phyloP scores from a whole-genome alignment of 2,329 filamentous ascomycete genomes.

The Ceratocystis cubensis region DNA sequence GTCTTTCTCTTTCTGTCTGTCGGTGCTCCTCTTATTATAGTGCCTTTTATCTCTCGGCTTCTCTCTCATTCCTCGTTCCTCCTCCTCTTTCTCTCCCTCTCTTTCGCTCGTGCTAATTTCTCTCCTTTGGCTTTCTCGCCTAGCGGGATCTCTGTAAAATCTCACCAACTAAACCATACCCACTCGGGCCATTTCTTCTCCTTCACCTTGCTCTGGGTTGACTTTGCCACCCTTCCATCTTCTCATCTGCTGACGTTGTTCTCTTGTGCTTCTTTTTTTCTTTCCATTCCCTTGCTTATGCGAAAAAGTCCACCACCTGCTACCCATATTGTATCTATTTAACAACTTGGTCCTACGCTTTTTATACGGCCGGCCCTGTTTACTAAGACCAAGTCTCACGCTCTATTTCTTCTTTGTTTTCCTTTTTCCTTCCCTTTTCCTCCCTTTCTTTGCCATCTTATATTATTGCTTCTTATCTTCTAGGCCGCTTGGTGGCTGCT shows the following conservation, averaged over 20 bases:
- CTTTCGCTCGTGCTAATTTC: background rate
- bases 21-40: background rate
- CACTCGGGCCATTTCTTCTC: constrained; percentile 18
- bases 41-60: background rate
- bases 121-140: background rate
- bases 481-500: background rate
- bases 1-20: background rate
- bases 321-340: background rate
- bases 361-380: background rate
- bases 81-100: background rate
- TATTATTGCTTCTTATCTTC: background rate
- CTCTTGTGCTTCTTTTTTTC: constrained; percentile 4
- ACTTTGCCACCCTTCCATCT: constrained; percentile 5
- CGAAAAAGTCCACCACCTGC: background rate
- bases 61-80: background rate
- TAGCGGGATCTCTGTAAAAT: background rate
- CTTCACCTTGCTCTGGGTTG: constrained; percentile 3
- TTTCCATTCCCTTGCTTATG: background rate
- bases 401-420: background rate
- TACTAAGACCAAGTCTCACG: background rate
- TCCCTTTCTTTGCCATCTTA: background rate
- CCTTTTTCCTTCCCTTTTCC: background rate
- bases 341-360: background rate
- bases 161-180: background rate
- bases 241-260: background rate